phyloP scores from a whole-genome alignment of 2,329 filamentous ascomycete genomes.

The Ophiostoma fasciatum region DNA sequence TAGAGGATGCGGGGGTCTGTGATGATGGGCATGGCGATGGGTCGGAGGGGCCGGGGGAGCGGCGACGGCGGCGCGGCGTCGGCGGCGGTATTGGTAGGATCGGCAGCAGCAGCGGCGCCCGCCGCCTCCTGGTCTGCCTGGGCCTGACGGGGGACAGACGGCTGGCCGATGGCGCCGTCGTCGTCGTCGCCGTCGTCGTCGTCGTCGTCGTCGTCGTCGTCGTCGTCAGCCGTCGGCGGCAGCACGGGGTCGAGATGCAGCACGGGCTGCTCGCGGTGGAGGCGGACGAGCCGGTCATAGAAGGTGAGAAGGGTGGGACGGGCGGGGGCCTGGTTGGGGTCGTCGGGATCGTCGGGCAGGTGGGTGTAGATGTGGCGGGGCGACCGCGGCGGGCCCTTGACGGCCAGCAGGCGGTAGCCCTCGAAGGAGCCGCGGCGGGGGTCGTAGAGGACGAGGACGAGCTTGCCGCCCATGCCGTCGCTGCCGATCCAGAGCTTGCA shows the following conservation, averaged over 20 bases:
- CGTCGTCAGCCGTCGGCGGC: background rate
- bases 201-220: background rate
- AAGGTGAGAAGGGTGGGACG: too few species aligned
- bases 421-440: constrained; percentile 60
- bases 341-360: constrained; percentile 50
- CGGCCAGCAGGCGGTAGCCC: constrained; percentile 60
- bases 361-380: constrained; percentile 30
- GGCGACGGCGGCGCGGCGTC: too few species aligned
- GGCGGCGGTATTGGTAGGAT: too few species aligned
- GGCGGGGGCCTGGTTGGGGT: constrained; percentile 61
- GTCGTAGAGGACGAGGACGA: constrained; percentile 68
- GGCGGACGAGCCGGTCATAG: too few species aligned
- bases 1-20: background rate
- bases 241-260: constrained; percentile 34
- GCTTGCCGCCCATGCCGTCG: constrained; percentile 53
- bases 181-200: too few species aligned
- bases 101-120: too few species aligned
- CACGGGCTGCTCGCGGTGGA: constrained; percentile 64
- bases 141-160: too few species aligned
- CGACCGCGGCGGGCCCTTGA: too few species aligned
- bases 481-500: constrained; percentile 82
- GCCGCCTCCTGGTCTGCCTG: too few species aligned
- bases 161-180: too few species aligned
- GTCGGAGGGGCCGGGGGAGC: background rate
- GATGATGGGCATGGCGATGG: constrained; percentile 1